Evolutionary conservation across 257 asterid genomes (phyloP), one percentile per base, ranked within the genome.

Genomic region (Plectranthus barbatus): DNA sequence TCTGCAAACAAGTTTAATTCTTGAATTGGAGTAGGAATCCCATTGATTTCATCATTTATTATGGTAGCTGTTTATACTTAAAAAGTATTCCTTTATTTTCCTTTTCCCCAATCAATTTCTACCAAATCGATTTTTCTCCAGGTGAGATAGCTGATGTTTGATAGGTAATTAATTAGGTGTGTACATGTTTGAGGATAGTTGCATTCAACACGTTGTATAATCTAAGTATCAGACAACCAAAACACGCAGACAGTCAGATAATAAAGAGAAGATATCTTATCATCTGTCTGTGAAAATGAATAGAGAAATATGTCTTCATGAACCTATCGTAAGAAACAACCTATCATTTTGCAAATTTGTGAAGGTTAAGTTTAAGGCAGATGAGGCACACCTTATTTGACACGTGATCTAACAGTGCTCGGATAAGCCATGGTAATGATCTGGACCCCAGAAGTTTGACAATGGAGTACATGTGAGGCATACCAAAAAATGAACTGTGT

Each of bases 371-470:
- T 49, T 56, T 56, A 65, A 52, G 60, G 54, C 56, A 69, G 74
- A 60, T 44, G 11, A 61, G 50, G 56, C 45, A 21, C 74, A 92
- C 99, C 99, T 93, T 93, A 73, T 85, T 93, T 41, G 99, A 93
- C 45, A 87, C 73, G 64, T 90, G 92, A 70, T 93, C 99, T 68
- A 93, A 74, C 15, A 93, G 80, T 66, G 99, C 99, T 69, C 99
- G 83, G 56, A 93, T 85, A 79, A 93, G 86, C 99, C 97, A 93
- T 71, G 99, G 99, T 72, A 93, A 78, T 58, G 99, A 90, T 82
- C 96, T 85, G 23, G 97, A 83, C 19, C 99, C 97, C 67, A 93
- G 84, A 70, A 90, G 91, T 76, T 82, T 81, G 80, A 84, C 92
- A 49, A 87, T 78, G 64, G 97, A 85, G 68, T 79, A 79, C 94